Base-by-base conservation (phyloP, 83 land plant species). In the Thuja plicata region DNA sequence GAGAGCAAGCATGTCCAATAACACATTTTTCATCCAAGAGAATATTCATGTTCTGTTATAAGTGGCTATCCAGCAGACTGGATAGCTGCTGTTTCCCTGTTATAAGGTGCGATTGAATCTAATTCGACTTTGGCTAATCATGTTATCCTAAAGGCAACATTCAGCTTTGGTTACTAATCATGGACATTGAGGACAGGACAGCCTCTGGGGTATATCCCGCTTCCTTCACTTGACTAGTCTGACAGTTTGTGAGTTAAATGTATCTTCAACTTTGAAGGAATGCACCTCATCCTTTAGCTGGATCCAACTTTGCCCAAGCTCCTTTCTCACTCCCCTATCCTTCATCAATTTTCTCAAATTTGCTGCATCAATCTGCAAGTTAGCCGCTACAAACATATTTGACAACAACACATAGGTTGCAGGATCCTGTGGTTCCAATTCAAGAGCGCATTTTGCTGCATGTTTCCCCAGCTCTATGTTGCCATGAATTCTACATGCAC, bases 391-490 rank as follows among this genome's bases (percentile, higher is more conserved):
- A 81, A 81, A 81, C 84, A 81, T 81, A 46, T 81, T 81, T 81
- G 84, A 81, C 46, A 81, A n/a, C n/a, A 81, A 81, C n/a, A 81
- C 32, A 81, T 81, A 81, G 10, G 50, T 81, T 81, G 84, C 50
- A 43, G 84, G 17, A 81, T 81, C 84, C 41, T 81, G 50, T 45
- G 84, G 84, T 81, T 81, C 84, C 84, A 81, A 43, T 45, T 81
- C 84, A 81, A 81, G 84, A 43, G 84, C 84, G 43, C 46, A 81
- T 81, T 81, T n/a, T 41, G 84, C 84, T 81, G 84, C 84, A 81
- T 41, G 48, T 81, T 81, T 81, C 27, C 84, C 84, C 24, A 81
- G 84, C 50, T 81, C 84, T 81, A 81, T 81, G 30, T 81, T 81
- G 24, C 84, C 13, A 43, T 81, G 84, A 41, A 81, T 45, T 81